These are phyloP conservation scores for Fusarium cicatricum DNA, from an alignment of 2,329 filamentous ascomycete genomes.

Conservation along the genomic window DNA sequence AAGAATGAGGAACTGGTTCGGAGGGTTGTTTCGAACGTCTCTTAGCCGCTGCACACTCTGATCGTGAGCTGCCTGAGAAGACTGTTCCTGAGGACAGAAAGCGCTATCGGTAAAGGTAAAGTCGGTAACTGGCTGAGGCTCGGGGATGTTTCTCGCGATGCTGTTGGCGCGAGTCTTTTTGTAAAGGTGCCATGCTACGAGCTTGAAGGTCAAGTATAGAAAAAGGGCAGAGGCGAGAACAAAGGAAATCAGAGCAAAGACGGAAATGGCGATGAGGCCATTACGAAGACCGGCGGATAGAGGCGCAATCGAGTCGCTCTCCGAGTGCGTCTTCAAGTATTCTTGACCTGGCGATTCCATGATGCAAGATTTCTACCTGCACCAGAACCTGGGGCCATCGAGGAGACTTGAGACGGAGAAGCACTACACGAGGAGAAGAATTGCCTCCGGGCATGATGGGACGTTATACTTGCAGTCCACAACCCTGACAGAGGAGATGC, in stretches of 20 bases:
- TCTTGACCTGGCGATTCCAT: conserved; percentile 19
- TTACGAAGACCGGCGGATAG: conserved; percentile 30
- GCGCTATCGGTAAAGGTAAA: conserved; percentile 40
- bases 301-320: conserved; percentile 32
- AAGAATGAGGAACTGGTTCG: conserved; percentile 74
- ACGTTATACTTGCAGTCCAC: not conserved
- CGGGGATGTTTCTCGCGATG: conserved; percentile 22
- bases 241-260: conserved; percentile 44
- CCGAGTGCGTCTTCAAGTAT: conserved; percentile 20
- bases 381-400: conserved; percentile 1
- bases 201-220: conserved; percentile 42
- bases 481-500: not conserved
- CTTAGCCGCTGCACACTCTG: conserved; percentile 9
- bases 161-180: conserved; percentile 14
- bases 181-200: conserved; percentile 37
- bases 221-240: conserved; percentile 39
- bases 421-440: not conserved
- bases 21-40: conserved; percentile 31
- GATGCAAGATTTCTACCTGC: not conserved
- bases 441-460: not conserved
- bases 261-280: conserved; percentile 42
- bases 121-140: conserved; percentile 36
- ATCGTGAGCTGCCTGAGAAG: conserved; percentile 13
- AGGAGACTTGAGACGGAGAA: not conserved
- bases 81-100: conserved; percentile 14